Conservation (phyloP, 495 filamentous ascomycete genomes). For the Pyronema omphalodes region DNA sequence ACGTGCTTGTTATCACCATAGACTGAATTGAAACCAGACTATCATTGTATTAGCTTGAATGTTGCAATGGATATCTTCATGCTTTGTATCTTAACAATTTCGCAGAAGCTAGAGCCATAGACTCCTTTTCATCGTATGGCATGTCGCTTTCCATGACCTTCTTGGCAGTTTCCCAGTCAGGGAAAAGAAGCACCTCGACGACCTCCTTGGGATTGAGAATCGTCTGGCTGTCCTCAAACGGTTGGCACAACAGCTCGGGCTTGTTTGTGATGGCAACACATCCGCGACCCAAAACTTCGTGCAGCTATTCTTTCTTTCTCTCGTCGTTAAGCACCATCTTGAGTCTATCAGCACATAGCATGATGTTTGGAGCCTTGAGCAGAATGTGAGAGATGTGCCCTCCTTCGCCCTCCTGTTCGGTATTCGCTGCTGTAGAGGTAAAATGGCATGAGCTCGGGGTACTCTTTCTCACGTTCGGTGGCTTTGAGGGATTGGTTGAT, state of each 20-base stretch:
- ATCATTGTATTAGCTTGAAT: background rate
- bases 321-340: background rate
- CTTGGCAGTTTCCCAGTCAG: too few relatives aligned
- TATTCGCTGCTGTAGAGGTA: slow-evolving; percentile 31
- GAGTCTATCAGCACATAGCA: background rate
- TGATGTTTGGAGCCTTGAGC: slow-evolving; percentile 18
- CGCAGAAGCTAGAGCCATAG: background rate
- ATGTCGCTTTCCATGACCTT: too few relatives aligned
- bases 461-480: background rate
- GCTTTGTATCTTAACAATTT: background rate
- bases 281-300: background rate
- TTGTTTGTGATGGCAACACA: background rate
- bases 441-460: slow-evolving; percentile 27
- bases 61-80: background rate
- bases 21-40: background rate
- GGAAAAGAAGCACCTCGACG: too few relatives aligned
- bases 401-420: slow-evolving; percentile 5
- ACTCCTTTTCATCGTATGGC: too few relatives aligned
- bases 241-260: background rate
- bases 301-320: background rate
- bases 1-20: background rate
- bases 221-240: background rate
- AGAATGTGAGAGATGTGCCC: slow-evolving; percentile 28
- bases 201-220: background rate
- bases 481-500: slow-evolving; percentile 18